phyloP scores from a whole-genome alignment of 225 moss, liverwort and hornwort genomes.

The Thuidium tamariscinum region DNA sequence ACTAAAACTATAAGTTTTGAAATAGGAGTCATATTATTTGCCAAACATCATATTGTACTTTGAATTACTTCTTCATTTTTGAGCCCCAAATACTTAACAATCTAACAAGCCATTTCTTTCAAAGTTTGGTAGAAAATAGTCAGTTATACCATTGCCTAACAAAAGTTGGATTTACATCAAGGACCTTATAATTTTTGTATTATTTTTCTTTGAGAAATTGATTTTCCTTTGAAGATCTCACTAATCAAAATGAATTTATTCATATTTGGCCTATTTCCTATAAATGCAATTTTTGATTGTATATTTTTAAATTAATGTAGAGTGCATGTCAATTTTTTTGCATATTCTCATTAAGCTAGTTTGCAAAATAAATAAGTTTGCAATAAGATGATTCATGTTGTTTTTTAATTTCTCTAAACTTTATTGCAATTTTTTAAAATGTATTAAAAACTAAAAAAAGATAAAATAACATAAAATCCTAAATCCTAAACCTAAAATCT shows the following conservation, averaged over 20 bases:
- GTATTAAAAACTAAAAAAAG: rapidly evolving
- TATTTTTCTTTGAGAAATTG: too few species aligned
- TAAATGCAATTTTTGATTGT: not conserved
- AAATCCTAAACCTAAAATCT: too few species aligned
- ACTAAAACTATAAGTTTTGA: not conserved
- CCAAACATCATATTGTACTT: not conserved
- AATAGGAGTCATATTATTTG: not conserved
- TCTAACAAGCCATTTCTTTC: not conserved
- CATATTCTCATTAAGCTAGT: not conserved
- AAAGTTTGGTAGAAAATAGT: not conserved
- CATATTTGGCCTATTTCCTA: too few species aligned
- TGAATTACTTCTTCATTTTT: not conserved
- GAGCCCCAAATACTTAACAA: not conserved
- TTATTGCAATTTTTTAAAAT: too few species aligned
- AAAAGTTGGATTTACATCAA: not conserved
- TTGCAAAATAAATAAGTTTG: not conserved
- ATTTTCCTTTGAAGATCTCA: too few species aligned
- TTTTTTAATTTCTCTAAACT: too few species aligned
- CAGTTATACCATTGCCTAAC: not conserved
- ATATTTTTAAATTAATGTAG: not conserved
- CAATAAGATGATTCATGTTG: too few species aligned
- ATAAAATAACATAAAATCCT: too few species aligned
- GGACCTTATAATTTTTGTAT: too few species aligned
- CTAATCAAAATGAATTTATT: too few species aligned
- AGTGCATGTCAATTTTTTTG: not conserved